Conservation (phyloP, 2,329 filamentous ascomycete genomes). For the Pseudodiploospora longispora region DNA sequence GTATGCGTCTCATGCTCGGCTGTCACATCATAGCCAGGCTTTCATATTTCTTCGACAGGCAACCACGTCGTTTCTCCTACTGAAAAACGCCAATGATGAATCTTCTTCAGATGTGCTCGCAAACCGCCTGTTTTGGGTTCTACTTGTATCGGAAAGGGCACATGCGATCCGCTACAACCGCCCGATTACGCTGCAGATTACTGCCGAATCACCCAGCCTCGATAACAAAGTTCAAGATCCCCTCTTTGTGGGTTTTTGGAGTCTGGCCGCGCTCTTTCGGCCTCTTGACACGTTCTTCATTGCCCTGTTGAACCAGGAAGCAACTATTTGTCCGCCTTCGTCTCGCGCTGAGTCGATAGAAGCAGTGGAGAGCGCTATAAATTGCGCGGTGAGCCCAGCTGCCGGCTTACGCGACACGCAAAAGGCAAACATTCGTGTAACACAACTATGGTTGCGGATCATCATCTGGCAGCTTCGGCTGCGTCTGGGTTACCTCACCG, state of each 20-base stretch:
- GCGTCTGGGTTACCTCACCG: conserved; percentile 32
- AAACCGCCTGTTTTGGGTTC: conserved; percentile 34
- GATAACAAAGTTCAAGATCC: conserved; percentile 17
- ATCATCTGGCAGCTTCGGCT: conserved; percentile 38
- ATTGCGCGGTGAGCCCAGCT: conserved; percentile 26
- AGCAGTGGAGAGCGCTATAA: conserved; percentile 27
- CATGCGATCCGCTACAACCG: conserved; percentile 37
- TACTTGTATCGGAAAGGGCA: conserved; percentile 34
- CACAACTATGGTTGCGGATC: conserved; percentile 37
- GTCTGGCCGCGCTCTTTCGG: conserved; percentile 31
- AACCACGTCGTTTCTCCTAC: conserved; percentile 30
- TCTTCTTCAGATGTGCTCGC: conserved; percentile 17
- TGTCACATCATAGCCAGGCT: conserved; percentile 35
- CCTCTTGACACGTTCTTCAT: conserved; percentile 35
- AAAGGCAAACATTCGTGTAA: conserved; percentile 35
- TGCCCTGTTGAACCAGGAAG: conserved; percentile 31
- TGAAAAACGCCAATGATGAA: conserved; percentile 22
- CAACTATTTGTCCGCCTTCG: conserved; percentile 12
- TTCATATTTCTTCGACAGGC: conserved; percentile 36
- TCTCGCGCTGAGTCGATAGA: conserved; percentile 10
- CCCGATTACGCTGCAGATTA: conserved; percentile 35
- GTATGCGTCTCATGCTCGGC: conserved; percentile 34
- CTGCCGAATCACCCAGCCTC: conserved; percentile 24
- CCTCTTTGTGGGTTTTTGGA: conserved; percentile 30
- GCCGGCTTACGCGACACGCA: conserved; percentile 32